These are phyloP conservation scores for Pseudocercospora vitis DNA, from an alignment of 2,329 filamentous ascomycete species.

Conservation along the genomic window DNA sequence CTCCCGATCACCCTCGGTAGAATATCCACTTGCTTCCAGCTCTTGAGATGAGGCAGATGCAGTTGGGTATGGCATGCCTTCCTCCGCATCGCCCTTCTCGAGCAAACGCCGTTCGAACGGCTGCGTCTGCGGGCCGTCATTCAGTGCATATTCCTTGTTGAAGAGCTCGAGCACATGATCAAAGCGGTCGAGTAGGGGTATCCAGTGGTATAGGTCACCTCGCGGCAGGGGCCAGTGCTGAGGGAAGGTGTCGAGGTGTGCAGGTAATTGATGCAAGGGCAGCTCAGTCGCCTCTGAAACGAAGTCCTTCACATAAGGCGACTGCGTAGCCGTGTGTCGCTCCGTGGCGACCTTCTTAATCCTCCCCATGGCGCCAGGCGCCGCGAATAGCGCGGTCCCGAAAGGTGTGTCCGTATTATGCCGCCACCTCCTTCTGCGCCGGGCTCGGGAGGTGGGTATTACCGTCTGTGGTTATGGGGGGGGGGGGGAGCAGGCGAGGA, in stretches of 20 bases:
- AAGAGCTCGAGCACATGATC: constrained; percentile 83
- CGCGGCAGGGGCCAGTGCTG: constrained; percentile 91
- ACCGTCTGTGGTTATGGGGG: not conserved
- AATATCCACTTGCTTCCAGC: constrained; percentile 55
- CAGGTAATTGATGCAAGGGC: constrained; percentile 73
- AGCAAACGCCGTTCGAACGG: constrained; percentile 70
- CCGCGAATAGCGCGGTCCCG: constrained; percentile 25
- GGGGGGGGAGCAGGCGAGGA: too few species aligned
- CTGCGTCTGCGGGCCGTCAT: constrained; percentile 74
- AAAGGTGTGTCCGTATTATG: constrained; percentile 16
- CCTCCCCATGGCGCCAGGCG: constrained; percentile 48
- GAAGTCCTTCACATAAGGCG: constrained; percentile 81
- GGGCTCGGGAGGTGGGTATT: not conserved
- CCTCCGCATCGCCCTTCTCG: constrained; percentile 58
- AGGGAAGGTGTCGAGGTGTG: constrained; percentile 76
- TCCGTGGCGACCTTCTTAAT: constrained; percentile 58
- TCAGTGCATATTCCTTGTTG: constrained; percentile 75
- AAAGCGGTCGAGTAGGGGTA: constrained; percentile 88
- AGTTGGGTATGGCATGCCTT: constrained; percentile 35
- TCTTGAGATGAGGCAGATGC: constrained; percentile 32
- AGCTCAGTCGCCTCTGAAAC: constrained; percentile 68
- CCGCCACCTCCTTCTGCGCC: constrained; percentile 1
- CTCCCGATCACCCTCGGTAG: constrained; percentile 73
- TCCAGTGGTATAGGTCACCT: constrained; percentile 98
- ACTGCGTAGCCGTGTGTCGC: constrained; percentile 62